These are phyloP conservation scores for Chlorella sorokiniana DNA, from an alignment of 139 green algal species.

Conservation along the genomic window DNA sequence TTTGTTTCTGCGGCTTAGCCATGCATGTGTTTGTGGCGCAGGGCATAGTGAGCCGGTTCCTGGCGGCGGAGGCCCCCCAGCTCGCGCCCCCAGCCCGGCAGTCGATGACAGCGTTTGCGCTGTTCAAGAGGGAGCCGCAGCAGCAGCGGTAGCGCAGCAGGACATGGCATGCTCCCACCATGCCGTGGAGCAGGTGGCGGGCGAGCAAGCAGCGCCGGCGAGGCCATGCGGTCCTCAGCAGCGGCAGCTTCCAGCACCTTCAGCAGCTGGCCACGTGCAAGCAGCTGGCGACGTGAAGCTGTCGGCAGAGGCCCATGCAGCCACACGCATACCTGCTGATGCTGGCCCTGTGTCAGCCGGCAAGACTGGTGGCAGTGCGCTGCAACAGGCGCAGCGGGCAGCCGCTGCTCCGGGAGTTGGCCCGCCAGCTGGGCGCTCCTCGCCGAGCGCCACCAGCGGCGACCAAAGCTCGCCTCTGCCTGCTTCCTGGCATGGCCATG, in stretches of 20 bases:
- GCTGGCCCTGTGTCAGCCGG: no score
- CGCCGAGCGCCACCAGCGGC: no score
- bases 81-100: not conserved
- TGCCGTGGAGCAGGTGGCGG: not conserved
- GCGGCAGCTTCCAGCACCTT: not conserved
- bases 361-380: no score
- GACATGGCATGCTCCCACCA: not conserved
- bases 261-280: not conserved
- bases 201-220: not conserved
- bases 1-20: not conserved
- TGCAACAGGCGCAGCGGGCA: no score
- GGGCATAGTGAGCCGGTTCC: conserved; percentile 27
- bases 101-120: not conserved
- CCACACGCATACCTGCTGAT: no score
- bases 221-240: not conserved
- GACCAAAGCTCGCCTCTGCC: no score
- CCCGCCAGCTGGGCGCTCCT: no score
- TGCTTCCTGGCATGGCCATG: no score
- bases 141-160: not conserved
- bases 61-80: conserved; percentile 7
- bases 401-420: no score
- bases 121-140: not conserved
- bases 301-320: no score
- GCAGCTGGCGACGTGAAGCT: conserved; percentile 1
- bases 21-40: not conserved